Percentiles rank a stretch among this genome's conserved stretches.
These are phyloP conservation scores for Chalara sp. DNA, from an alignment of 2,329 filamentous ascomycete species.

Conservation along the genomic window DNA sequence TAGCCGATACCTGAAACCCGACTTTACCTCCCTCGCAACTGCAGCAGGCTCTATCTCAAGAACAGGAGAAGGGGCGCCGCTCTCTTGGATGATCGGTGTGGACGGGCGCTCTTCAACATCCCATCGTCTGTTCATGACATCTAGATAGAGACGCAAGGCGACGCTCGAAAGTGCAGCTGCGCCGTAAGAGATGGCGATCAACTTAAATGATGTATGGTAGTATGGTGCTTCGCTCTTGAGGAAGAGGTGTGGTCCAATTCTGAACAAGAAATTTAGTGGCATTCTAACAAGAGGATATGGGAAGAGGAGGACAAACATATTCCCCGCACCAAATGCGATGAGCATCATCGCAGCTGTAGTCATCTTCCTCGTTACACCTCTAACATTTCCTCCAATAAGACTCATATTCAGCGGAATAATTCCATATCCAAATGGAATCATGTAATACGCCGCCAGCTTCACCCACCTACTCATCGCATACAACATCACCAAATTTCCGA, in stretches of 20 bases:
- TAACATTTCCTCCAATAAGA: constrained; percentile 24
- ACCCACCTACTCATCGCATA: constrained; percentile 9
- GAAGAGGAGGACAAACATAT: constrained; percentile 11
- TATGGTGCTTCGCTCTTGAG: constrained; percentile 5
- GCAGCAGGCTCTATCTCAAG: neutral
- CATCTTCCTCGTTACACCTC: constrained; percentile 26
- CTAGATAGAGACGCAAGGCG: constrained; percentile 17
- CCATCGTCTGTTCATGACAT: constrained; percentile 14
- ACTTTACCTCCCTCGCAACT: neutral
- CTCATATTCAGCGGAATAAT: constrained; percentile 25
- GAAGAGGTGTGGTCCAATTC: constrained; percentile 16
- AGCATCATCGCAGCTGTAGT: constrained; percentile 20
- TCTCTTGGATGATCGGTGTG: neutral
- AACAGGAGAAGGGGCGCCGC: neutral
- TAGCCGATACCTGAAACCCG: neutral
- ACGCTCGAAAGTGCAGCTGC: constrained; percentile 12
- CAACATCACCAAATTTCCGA: constrained; percentile 24
- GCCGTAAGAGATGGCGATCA: constrained; percentile 21
- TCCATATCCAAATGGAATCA: constrained; percentile 13
- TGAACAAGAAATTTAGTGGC: neutral
- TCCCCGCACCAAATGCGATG: constrained; percentile 19
- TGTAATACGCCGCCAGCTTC: constrained; percentile 25
- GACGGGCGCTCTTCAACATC: neutral
- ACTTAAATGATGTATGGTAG: constrained; percentile 21
- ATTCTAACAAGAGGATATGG: too few species aligned